Evolutionary conservation across 345 rosid species (phyloP).

Genomic region (Laguncularia racemosa): DNA sequence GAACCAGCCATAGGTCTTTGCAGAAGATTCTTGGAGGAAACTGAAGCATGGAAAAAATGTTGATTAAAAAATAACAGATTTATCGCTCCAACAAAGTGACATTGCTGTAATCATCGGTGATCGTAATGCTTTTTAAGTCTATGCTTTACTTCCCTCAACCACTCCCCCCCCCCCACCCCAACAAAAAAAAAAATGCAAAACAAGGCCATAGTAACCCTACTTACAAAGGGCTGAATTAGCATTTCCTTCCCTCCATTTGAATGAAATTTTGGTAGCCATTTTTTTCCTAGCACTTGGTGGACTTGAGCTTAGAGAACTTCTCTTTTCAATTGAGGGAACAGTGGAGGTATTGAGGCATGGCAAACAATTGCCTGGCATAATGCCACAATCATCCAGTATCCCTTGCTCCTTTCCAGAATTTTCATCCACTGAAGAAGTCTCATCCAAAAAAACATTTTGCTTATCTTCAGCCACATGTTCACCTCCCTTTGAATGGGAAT

Average conservation of each 20-base stretch:
- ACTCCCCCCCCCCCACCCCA: no score
- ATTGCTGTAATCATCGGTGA: not conserved
- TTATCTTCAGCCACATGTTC: slow-evolving; percentile 24
- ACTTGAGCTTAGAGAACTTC: slow-evolving; percentile 58
- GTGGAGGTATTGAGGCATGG: slow-evolving; percentile 67
- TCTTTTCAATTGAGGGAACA: slow-evolving; percentile 60
- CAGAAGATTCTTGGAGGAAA: slow-evolving; percentile 56
- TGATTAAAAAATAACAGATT: slow-evolving; percentile 2
- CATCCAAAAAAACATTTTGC: slow-evolving; percentile 50
- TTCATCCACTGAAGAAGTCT: slow-evolving; percentile 47
- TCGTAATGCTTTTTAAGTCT: not conserved
- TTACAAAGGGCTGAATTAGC: slow-evolving; percentile 51
- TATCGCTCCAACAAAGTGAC: not conserved
- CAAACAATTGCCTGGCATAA: slow-evolving; percentile 68
- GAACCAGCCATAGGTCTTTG: slow-evolving; percentile 50
- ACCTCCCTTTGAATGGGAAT: slow-evolving; percentile 21
- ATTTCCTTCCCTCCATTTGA: slow-evolving; percentile 81
- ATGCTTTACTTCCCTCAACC: not conserved
- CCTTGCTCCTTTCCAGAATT: slow-evolving; percentile 36
- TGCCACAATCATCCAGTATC: slow-evolving; percentile 52
- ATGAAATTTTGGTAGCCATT: slow-evolving; percentile 50
- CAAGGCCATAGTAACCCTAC: slow-evolving; percentile 13
- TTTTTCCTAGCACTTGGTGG: slow-evolving; percentile 57
- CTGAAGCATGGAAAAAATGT: slow-evolving; percentile 31
- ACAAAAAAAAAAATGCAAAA: not conserved